Base-by-base conservation (phyloP, 371 early-diverging fungal genomes). In the Mucor saturninus region DNA sequence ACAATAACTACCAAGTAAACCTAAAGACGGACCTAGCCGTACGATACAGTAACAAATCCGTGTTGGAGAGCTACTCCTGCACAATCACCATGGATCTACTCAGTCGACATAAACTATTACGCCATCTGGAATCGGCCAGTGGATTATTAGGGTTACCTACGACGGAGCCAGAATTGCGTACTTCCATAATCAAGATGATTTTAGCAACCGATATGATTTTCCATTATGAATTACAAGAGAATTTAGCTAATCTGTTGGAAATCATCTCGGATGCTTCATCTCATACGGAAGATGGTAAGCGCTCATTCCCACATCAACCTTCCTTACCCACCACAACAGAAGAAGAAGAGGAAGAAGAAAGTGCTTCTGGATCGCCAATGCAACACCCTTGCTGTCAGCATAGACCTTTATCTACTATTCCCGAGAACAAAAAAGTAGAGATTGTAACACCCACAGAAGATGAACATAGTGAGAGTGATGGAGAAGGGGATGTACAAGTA, bases 1-100 rank as follows among this genome's bases (percentile, higher is more conserved):
- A 95, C 81, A 96, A 96, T 64, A 82, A 91, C 31, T 96, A 81
- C 63, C 92, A 96, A 76, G 87, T 92, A 54, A 94, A 95, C 64
- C 84, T 93, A 26, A 77, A 89, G 48, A 93, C 94, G 4, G 86
- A 90, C 10, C 69, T 93, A 5, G 90, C 93, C 1, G 65, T 74
- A 46, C 65, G 74, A 58, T 93, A 91, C 68, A 83, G 89, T 45
- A 87, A 92, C 64, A 79, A 81, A 37, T 93, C 95, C 5, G 92
- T 94, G 2, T 84, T 96, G 15, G 96, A 96, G 71, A 89, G 89
- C 60, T 88, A 92, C 71, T 94, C 94, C 15, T 89, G 90, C 72
- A 88, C 88, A 15, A 77, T 92, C 13, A 85, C 92, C 11, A 76
- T 83, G 72, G 86, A 86, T 35, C 77, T 92, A 40, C 71, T 95